Percentiles rank a stretch among this genome's conserved stretches.
phyloP scores from a whole-genome alignment of 75 land plant genomes.

The Pseudotsuga menziesii region DNA sequence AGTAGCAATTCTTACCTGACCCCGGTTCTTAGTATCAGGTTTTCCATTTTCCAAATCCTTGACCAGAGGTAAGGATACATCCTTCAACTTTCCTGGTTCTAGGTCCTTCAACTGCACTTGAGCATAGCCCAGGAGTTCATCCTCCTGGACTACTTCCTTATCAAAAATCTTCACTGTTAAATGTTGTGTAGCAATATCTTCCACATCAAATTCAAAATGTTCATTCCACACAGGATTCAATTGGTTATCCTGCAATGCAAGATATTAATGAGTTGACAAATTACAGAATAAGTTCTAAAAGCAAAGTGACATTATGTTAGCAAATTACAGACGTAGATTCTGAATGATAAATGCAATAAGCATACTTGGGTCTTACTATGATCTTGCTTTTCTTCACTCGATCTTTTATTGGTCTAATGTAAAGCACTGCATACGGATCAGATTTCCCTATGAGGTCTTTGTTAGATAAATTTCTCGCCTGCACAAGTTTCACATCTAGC shows the following conservation, averaged over 20 bases:
- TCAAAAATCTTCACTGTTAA: slow-evolving; percentile 68
- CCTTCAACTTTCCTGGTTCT: slow-evolving; percentile 66
- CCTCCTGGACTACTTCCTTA: slow-evolving; percentile 72
- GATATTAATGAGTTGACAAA: slow-evolving; percentile 6
- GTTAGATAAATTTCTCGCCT: slow-evolving; percentile 77
- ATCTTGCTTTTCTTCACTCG: slow-evolving; percentile 84
- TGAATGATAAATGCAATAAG: slow-evolving; percentile 4
- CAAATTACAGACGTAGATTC: neutral
- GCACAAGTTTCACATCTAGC: slow-evolving; percentile 86
- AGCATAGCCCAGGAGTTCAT: slow-evolving; percentile 80
- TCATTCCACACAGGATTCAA: slow-evolving; percentile 94
- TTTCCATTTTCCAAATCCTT: slow-evolving; percentile 61
- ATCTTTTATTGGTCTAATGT: slow-evolving; percentile 61
- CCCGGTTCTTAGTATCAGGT: slow-evolving; percentile 66
- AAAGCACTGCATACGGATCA: slow-evolving; percentile 84
- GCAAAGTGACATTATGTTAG: neutral
- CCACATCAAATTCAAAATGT: slow-evolving; percentile 81
- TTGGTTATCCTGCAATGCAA: slow-evolving; percentile 62
- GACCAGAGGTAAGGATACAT: slow-evolving; percentile 71
- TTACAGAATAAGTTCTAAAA: neutral
- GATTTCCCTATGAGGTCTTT: slow-evolving; percentile 85
- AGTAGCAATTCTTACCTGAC: slow-evolving; percentile 47
- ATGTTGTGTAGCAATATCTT: slow-evolving; percentile 73
- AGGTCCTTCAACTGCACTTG: slow-evolving; percentile 50
- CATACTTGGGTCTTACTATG: slow-evolving; percentile 61